phyloP scores from a whole-genome alignment of 2,329 filamentous ascomycete genomes.

The Colletotrichum caudatum region DNA sequence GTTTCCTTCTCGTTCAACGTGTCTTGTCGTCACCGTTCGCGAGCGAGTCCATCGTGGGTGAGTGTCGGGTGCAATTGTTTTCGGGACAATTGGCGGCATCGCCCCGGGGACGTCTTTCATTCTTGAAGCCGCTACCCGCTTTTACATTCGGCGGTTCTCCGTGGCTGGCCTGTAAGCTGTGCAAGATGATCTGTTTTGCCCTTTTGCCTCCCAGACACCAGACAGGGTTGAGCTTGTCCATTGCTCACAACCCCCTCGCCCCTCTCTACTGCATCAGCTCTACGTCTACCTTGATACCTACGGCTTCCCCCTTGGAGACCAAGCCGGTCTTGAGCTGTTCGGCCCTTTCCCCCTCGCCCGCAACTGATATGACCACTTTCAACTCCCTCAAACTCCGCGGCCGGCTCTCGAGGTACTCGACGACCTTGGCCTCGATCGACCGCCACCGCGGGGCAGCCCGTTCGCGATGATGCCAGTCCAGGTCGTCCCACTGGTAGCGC shows the following conservation, averaged over 20 bases:
- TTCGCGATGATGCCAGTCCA: neutral
- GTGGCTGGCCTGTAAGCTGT: no score
- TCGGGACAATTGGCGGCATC: neutral
- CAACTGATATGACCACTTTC: neutral
- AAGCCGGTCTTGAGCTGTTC: neutral
- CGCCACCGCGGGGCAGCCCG: neutral
- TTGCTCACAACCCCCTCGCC: neutral
- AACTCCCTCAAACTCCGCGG: neutral
- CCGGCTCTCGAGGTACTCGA: neutral
- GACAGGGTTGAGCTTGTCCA: no score
- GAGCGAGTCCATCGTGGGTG: neutral
- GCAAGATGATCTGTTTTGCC: no score
- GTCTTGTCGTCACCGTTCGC: neutral
- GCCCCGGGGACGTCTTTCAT: neutral
- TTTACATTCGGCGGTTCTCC: no score
- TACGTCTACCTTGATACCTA: neutral
- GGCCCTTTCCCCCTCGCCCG: neutral
- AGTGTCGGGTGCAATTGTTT: neutral
- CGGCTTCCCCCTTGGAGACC: neutral
- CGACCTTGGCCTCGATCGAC: neutral
- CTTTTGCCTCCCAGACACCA: no score
- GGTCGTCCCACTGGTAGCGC: constrained; percentile 21
- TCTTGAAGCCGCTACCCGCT: no score
- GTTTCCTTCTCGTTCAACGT: neutral
- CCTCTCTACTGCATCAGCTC: neutral